Conservation (phyloP, 1,284 basidiomycete genomes). For the Ustilago shanxiensis region DNA sequence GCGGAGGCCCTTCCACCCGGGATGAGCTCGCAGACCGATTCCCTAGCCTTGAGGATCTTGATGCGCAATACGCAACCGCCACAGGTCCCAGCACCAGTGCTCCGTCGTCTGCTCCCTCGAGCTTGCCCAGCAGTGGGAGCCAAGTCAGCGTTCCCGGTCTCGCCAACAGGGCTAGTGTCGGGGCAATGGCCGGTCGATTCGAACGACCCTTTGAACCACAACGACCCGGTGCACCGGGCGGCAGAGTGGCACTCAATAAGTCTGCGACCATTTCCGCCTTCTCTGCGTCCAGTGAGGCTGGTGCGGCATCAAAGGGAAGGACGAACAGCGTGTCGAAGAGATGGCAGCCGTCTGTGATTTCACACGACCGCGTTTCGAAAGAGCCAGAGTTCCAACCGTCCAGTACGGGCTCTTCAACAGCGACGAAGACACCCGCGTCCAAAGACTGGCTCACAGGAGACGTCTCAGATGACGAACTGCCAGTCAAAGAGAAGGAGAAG, state of each 20-base stretch:
- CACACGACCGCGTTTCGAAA: slow-evolving; percentile 13
- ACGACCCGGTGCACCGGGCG: slow-evolving; percentile 2
- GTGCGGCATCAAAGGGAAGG: slow-evolving; percentile 6
- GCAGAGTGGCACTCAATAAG: slow-evolving; percentile 17
- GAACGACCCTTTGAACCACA: slow-evolving; percentile 40
- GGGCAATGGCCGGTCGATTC: slow-evolving; percentile 54
- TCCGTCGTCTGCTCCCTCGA: slow-evolving; percentile 13
- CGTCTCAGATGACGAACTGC: slow-evolving; percentile 27
- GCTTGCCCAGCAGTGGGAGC: slow-evolving; percentile 4
- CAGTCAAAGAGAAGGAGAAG: background rate
- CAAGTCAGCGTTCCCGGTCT: slow-evolving; percentile 38
- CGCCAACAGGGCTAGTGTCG: slow-evolving; percentile 47
- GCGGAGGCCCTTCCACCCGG: slow-evolving; percentile 8
- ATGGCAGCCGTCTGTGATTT: slow-evolving; percentile 36
- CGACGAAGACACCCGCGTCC: slow-evolving; percentile 11
- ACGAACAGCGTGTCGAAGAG: slow-evolving; percentile 28
- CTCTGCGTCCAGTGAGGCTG: slow-evolving; percentile 1
- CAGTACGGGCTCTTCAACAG: background rate
- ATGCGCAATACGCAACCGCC: slow-evolving; percentile 40
- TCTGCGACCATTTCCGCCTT: slow-evolving; percentile 29
- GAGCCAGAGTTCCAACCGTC: slow-evolving; percentile 1
- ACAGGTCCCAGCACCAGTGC: slow-evolving; percentile 7
- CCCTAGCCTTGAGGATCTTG: slow-evolving; percentile 59
- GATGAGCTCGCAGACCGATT: slow-evolving; percentile 53
- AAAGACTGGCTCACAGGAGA: slow-evolving; percentile 53